Conservation (phyloP, 2,329 filamentous ascomycete genomes). For the Penicillium polonicum region DNA sequence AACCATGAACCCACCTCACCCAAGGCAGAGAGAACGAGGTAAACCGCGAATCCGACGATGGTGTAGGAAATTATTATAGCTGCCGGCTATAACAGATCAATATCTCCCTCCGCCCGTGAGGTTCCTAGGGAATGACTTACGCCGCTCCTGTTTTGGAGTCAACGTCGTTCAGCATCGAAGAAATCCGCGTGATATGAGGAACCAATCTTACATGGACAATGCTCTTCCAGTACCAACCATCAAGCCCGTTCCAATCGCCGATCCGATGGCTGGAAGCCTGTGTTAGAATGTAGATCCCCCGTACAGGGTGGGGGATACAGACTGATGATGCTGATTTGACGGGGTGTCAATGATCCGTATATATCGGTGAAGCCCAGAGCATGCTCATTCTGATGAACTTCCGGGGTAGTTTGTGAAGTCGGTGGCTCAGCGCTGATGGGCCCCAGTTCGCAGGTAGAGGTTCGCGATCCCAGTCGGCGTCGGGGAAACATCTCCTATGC, state of each 20-base stretch:
- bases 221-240: constrained; percentile 32
- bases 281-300: constrained; percentile 4
- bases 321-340: constrained; percentile 28
- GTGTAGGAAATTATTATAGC: constrained; percentile 40
- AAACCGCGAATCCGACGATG: constrained; percentile 57
- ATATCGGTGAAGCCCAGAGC: constrained; percentile 23
- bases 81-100: constrained; percentile 28
- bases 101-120: background rate
- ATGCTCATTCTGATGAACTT: constrained; percentile 3
- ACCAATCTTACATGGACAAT: constrained; percentile 27
- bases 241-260: constrained; percentile 33
- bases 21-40: constrained; percentile 72
- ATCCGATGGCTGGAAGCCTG: constrained; percentile 28
- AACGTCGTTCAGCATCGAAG: background rate
- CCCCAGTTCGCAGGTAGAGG: background rate
- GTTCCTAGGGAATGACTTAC: constrained; percentile 18
- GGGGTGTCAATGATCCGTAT: constrained; percentile 19
- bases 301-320: constrained; percentile 6
- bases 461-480: constrained; percentile 1
- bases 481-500: background rate
- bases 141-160: constrained; percentile 25
- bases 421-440: background rate
- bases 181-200: background rate
- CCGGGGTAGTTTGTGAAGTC: background rate
- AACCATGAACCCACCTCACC: constrained; percentile 82